Percentiles rank a stretch among this genome's conserved stretches.
These are phyloP conservation scores for Asterophora parasitica DNA, from an alignment of 768 basidiomycete genomes.

Conservation along the genomic window DNA sequence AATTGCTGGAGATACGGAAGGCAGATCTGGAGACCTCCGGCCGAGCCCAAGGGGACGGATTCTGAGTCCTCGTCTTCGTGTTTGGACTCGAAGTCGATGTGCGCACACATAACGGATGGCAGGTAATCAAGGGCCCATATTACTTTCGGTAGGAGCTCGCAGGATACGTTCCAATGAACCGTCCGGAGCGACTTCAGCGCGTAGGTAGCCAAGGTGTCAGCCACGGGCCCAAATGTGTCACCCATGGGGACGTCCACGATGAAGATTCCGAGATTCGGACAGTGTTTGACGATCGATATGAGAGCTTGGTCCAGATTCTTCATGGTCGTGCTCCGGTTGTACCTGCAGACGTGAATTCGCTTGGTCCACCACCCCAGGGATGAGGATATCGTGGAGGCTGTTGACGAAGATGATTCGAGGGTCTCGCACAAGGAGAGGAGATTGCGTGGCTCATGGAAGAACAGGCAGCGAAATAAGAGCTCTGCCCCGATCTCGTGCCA, in stretches of 20 bases:
- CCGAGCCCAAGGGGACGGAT: conserved; percentile 54
- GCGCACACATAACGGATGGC: conserved; percentile 48
- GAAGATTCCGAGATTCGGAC: conserved; percentile 72
- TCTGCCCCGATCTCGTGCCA: conserved; percentile 62
- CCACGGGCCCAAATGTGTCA: conserved; percentile 56
- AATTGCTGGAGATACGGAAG: conserved; percentile 60
- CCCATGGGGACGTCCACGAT: conserved; percentile 63
- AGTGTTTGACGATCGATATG: conserved; percentile 54
- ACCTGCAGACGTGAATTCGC: conserved; percentile 64
- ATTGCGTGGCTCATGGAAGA: conserved; percentile 57
- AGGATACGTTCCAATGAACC: conserved; percentile 55
- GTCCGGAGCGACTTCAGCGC: conserved; percentile 51
- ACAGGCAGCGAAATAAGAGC: conserved; percentile 64
- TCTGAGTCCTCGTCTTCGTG: conserved; percentile 29
- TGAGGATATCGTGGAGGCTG: conserved; percentile 32
- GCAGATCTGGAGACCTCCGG: conserved; percentile 47
- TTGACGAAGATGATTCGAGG: conserved; percentile 40
- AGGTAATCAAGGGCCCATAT: conserved; percentile 70
- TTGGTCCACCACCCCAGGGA: conserved; percentile 68
- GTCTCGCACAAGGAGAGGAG: conserved; percentile 47
- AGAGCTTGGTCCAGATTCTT: conserved; percentile 51
- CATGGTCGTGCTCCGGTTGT: conserved; percentile 37
- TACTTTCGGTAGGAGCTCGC: conserved; percentile 52
- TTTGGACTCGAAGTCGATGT: conserved; percentile 46
- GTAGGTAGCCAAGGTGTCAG: conserved; percentile 53